A percentile compares a stretch with the other conserved stretches of the same genome.
Conservation (phyloP, 2,329 filamentous ascomycete species). For the Apiospora kogelbergensis region DNA sequence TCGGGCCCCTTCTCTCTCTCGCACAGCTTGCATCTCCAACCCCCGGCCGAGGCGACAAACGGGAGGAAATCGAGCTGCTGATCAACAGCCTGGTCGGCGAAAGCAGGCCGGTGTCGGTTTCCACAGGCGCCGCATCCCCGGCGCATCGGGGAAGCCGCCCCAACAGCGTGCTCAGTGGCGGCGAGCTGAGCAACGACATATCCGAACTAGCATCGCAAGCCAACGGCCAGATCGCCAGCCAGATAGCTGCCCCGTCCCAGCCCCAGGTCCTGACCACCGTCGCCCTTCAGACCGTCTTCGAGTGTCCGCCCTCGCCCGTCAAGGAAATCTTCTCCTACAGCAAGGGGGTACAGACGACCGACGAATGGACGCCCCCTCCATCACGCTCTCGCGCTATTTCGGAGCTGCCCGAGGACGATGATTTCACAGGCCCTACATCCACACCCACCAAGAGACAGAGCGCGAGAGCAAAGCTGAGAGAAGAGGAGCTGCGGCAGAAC, state of each 20-base stretch:
- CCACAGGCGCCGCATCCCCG: constrained; percentile 66
- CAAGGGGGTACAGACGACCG: constrained; percentile 90
- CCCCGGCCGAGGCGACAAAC: constrained; percentile 66
- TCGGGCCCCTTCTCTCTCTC: constrained; percentile 8
- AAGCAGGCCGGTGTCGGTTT: constrained; percentile 68
- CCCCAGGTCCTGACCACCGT: constrained; percentile 73
- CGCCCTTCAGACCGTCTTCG: constrained; percentile 74
- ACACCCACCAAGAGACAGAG: constrained; percentile 73
- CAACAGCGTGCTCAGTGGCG: constrained; percentile 81
- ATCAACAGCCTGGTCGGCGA: constrained; percentile 83
- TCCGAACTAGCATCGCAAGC: constrained; percentile 57
- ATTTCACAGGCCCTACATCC: constrained; percentile 51
- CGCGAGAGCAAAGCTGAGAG: constrained; percentile 75
- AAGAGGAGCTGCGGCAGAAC: constrained; percentile 86
- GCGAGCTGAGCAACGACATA: constrained; percentile 75
- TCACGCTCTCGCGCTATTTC: constrained; percentile 54
- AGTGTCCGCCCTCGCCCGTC: constrained; percentile 72
- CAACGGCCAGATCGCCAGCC: constrained; percentile 37
- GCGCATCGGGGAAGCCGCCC: constrained; percentile 71
- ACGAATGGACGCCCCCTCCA: constrained; percentile 64
- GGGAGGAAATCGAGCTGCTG: constrained; percentile 78
- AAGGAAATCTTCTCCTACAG: constrained; percentile 93
- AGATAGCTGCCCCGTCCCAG: constrained; percentile 36
- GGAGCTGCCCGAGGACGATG: constrained; percentile 61
- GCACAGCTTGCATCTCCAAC: constrained; percentile 66